phyloP scores from a whole-genome alignment of 1,284 basidiomycete species.

The Heterobasidion irregulare region DNA sequence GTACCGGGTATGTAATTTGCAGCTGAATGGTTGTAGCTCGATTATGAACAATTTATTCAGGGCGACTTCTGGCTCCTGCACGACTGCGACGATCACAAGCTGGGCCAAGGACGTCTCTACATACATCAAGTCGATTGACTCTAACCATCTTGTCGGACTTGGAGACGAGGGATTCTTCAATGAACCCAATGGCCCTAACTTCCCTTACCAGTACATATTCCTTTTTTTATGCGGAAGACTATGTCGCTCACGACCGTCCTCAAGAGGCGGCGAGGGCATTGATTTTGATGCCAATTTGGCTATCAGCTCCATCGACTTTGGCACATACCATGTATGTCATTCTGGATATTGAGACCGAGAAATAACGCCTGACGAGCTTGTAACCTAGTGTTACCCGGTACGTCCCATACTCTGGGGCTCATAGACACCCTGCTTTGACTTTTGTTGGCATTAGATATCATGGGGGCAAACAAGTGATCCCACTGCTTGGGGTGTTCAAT shows the following conservation, averaged over 20 bases:
- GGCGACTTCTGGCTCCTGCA: constrained; percentile 21
- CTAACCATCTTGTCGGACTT: constrained; percentile 30
- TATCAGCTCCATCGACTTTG: constrained; percentile 52
- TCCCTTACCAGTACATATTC: constrained; percentile 41
- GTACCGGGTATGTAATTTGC: constrained; percentile 17
- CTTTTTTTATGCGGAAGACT: not conserved
- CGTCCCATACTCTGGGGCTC: too few relatives aligned
- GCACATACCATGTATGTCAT: constrained; percentile 42
- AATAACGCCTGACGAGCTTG: not conserved
- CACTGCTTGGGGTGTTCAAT: constrained; percentile 27
- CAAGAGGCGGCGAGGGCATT: constrained; percentile 43
- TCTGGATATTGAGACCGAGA: constrained; percentile 20
- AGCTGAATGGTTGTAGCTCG: not conserved
- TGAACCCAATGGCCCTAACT: constrained; percentile 33
- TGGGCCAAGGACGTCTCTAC: constrained; percentile 24
- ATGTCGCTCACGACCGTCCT: not conserved
- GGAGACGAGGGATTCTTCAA: constrained; percentile 61
- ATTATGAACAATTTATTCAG: constrained; percentile 3
- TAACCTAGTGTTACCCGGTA: constrained; percentile 34
- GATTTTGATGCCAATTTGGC: constrained; percentile 54
- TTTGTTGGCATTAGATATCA: constrained; percentile 11
- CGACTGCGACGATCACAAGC: constrained; percentile 19
- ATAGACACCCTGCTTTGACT: constrained; percentile 3
- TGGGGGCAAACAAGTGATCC: constrained; percentile 42
- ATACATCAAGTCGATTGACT: constrained; percentile 26